Evolutionary conservation across 768 basidiomycete species (phyloP).

Genomic region (Xerocomus spinulosus): DNA sequence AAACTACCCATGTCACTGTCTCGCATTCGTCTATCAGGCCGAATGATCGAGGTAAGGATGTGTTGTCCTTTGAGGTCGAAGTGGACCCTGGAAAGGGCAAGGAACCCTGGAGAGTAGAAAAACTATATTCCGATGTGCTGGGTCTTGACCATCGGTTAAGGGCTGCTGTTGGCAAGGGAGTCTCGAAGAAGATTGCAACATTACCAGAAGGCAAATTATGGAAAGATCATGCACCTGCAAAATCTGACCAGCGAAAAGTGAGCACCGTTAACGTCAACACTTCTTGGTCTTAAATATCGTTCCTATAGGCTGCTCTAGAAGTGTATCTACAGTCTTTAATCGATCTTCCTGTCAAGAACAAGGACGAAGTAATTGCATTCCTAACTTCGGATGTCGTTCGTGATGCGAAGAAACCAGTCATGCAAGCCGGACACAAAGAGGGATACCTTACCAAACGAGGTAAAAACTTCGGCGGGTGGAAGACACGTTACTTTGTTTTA

Average conservation of each 20-base stretch:
- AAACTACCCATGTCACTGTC: conserved; percentile 64
- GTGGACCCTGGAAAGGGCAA: conserved; percentile 71
- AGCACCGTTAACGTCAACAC: conserved; percentile 18
- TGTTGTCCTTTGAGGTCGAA: conserved; percentile 78
- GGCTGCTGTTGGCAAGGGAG: conserved; percentile 48
- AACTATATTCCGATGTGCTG: conserved; percentile 91
- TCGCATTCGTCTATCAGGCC: conserved; percentile 80
- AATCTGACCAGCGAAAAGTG: conserved; percentile 94
- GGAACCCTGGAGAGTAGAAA: conserved; percentile 81
- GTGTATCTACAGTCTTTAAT: conserved; percentile 83
- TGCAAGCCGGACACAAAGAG: conserved; percentile 83
- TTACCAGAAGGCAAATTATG: conserved; percentile 92
- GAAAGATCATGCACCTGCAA: conserved; percentile 96
- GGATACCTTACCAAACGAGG: conserved; percentile 95
- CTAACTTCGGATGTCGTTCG: conserved; percentile 86
- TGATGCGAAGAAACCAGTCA: conserved; percentile 68
- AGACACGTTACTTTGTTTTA: conserved; percentile 91
- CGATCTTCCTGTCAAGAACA: conserved; percentile 77
- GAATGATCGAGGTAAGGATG: conserved; percentile 89
- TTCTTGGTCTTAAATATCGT: conserved; percentile 6
- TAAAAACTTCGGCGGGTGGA: conserved; percentile 98
- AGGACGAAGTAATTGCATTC: conserved; percentile 87
- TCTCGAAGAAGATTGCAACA: conserved; percentile 71
- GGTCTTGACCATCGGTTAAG: conserved; percentile 79
- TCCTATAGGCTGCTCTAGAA: conserved; percentile 64